Percentiles rank a stretch among this genome's conserved stretches.
These are phyloP conservation scores for Dactylonectria macrodidyma DNA, from an alignment of 2,329 filamentous ascomycete genomes.

Conservation along the genomic window DNA sequence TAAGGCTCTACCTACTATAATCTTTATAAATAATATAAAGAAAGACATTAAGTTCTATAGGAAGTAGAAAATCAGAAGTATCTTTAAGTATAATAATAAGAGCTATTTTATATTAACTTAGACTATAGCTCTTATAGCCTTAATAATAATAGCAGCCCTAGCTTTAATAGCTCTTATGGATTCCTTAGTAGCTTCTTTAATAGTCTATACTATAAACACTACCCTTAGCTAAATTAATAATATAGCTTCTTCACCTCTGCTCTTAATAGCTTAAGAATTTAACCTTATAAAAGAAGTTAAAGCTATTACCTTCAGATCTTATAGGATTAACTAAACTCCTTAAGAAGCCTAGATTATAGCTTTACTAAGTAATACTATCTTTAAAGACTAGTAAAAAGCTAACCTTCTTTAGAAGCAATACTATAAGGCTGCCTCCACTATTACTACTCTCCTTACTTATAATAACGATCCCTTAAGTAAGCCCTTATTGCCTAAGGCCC, in stretches of 20 bases:
- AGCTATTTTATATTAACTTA: background rate
- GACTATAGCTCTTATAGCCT: background rate
- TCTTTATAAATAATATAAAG: constrained; percentile 2
- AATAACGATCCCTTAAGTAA: no score
- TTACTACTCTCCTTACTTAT: no score
- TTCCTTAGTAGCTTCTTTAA: no score
- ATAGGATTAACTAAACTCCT: no score
- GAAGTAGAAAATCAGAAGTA: background rate
- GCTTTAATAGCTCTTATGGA: background rate
- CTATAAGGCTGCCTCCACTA: background rate
- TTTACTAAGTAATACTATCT: background rate
- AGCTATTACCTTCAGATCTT: no score
- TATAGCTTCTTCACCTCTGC: no score
- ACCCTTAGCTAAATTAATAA: no score
- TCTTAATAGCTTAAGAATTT: no score
- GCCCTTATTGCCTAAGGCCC: background rate
- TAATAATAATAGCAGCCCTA: background rate
- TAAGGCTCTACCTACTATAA: background rate
- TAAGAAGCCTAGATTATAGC: no score
- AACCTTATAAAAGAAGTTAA: no score
- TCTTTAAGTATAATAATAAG: background rate
- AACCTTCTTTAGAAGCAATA: background rate
- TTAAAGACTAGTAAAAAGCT: background rate
- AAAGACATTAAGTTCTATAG: background rate
- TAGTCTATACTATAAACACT: no score